These are phyloP conservation scores for Thelephora ganbajun DNA, from an alignment of 768 basidiomycete species.

Conservation along the genomic window DNA sequence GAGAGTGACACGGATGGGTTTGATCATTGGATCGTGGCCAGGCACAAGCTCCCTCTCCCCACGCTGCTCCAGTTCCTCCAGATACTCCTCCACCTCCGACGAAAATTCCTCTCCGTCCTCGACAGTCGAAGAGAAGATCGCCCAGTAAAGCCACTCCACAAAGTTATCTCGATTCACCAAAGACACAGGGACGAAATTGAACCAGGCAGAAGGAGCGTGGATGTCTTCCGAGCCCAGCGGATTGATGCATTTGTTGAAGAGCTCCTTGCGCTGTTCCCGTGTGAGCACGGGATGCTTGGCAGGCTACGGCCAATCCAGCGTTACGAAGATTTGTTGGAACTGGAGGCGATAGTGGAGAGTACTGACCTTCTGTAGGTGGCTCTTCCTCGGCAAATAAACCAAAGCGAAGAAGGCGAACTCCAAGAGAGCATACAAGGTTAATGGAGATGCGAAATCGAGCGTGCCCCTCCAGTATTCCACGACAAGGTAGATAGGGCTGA, in stretches of 20 bases:
- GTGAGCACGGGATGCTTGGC: constrained; percentile 21
- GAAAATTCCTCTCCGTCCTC: constrained; percentile 26
- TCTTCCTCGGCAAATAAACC: constrained; percentile 33
- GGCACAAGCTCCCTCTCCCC: constrained; percentile 26
- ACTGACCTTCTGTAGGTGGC: constrained; percentile 35
- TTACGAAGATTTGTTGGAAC: not conserved
- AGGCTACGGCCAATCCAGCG: constrained; percentile 7
- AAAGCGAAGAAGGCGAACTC: constrained; percentile 37
- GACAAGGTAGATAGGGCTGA: constrained; percentile 25
- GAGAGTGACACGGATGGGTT: constrained; percentile 36
- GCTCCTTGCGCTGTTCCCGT: constrained; percentile 27
- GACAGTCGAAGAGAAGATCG: constrained; percentile 31
- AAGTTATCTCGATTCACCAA: constrained; percentile 32
- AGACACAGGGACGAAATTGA: constrained; percentile 19
- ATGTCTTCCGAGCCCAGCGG: constrained; percentile 8
- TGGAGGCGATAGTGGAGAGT: not conserved
- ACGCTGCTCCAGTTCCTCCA: constrained; percentile 23
- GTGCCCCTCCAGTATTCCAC: constrained; percentile 17
- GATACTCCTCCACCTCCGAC: constrained; percentile 33
- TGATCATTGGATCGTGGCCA: constrained; percentile 24
- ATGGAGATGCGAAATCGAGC: not conserved
- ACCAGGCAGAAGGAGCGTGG: constrained; percentile 37
- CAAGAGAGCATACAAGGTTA: constrained; percentile 17
- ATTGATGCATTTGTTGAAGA: constrained; percentile 35
- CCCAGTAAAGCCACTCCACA: constrained; percentile 53